phyloP scores from a whole-genome alignment of 805 yeast species.

The Wickerhamiella nectarea region DNA sequence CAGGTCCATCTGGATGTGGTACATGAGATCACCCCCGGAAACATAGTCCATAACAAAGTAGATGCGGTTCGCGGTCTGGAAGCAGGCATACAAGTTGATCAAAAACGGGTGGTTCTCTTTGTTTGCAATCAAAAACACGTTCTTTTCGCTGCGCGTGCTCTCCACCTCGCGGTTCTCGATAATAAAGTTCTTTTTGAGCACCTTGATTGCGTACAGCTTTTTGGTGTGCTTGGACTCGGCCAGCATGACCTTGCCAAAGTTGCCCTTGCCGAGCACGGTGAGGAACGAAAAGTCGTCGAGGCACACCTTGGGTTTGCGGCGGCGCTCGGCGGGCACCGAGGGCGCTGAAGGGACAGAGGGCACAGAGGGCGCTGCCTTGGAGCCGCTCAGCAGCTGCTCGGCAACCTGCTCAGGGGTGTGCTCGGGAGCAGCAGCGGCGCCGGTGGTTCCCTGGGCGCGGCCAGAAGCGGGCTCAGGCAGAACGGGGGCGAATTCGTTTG shows the following conservation, averaged over 20 bases:
- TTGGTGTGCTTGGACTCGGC: slow-evolving; percentile 82
- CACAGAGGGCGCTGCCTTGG: not conserved
- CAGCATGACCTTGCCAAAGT: slow-evolving; percentile 95
- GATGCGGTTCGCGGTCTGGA: slow-evolving; percentile 94
- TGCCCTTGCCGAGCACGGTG: slow-evolving; percentile 95
- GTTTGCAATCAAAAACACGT: slow-evolving; percentile 75
- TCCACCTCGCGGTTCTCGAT: slow-evolving; percentile 94
- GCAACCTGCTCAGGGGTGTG: not conserved
- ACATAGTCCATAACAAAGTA: slow-evolving; percentile 98
- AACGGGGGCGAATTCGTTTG: too few relatives aligned
- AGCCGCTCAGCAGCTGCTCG: slow-evolving; percentile 6
- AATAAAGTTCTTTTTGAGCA: slow-evolving; percentile 87
- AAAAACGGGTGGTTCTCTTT: slow-evolving; percentile 86
- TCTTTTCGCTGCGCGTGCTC: slow-evolving; percentile 85
- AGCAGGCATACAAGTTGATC: slow-evolving; percentile 81
- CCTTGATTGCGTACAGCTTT: slow-evolving; percentile 86
- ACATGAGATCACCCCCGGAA: slow-evolving; percentile 97
- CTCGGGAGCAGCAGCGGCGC: slow-evolving; percentile 1
- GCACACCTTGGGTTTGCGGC: slow-evolving; percentile 37
- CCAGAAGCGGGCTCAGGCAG: too few relatives aligned
- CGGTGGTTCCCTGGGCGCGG: too few relatives aligned
- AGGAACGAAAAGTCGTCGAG: slow-evolving; percentile 87
- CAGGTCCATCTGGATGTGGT: slow-evolving; percentile 92
- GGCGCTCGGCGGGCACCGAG: not conserved
- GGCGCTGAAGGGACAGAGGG: not conserved